Evolutionary conservation across 73 alveolate genomes (phyloP), one percentile per base, ranked within the genome.

Genomic region (Effrenium voratum): DNA sequence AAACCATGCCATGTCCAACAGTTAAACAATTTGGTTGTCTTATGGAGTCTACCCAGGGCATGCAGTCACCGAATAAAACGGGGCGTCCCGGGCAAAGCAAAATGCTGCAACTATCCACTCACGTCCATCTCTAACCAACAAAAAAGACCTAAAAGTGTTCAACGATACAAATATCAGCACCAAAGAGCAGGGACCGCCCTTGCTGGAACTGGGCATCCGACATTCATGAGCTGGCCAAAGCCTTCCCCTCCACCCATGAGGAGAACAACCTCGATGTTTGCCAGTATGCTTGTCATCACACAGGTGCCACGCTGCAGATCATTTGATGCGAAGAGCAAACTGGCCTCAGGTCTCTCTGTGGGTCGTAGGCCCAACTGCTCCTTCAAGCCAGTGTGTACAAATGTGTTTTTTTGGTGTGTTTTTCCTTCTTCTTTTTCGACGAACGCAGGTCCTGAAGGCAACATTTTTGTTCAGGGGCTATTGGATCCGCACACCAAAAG

Each of bases 191-290:
- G n/a, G n/a, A n/a, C n/a, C n/a, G n/a, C n/a, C n/a, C n/a, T n/a
- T n/a, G n/a, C n/a, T n/a, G n/a, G n/a, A n/a, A n/a, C 63, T 52
- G 63, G 46, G 36, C 47, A 36, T 26, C 16, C 4, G 40, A 75
- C 97, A 70, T 90, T 87, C 55, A 45, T n/a, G 66, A 90, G 97
- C 76, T 60, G 60, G 28, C 98, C 98, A 55, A 92, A 92, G 45
- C 98, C 98, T 52, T 92, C 98, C 38, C 98, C 98, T 24, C 98
- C 98, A 26, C 98, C 98, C 98, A 92, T 92, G 38, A 92, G 92
- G 19, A 92, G 70, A 10, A 76, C 98, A 36, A 92, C 98, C 98
- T 92, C 57, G 15, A 52, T 73, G 24, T 10, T 5, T n/a, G 50
- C 50, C 16, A 28, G 52, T 40, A 73, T 73, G 84, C 16, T 26